Evolutionary conservation across 805 yeast genomes (phyloP), one percentile per base, ranked within the genome.

Genomic region (Pichia exigua): DNA sequence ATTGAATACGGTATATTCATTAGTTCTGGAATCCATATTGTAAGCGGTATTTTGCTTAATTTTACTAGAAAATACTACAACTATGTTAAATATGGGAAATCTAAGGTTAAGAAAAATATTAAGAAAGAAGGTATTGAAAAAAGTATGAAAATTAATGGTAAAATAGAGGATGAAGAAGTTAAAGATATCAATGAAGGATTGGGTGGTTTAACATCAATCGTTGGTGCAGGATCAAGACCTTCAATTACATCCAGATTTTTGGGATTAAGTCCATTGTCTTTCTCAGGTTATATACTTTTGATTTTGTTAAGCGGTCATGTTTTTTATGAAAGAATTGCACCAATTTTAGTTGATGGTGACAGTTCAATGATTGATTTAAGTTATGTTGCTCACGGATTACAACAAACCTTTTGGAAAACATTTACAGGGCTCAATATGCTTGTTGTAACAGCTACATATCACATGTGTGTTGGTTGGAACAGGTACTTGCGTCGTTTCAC

Each of bases 301-400:
- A 74, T 77, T 0, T 57, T 78, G 9, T 51, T 81, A 1, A 46
- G 56, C 0, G 73, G 65, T 42, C 94, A 86, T 60, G 69, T 70
- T 18, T 52, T 66, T 13, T 73, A 75, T 44, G 71, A 75, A 56
- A 69, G 88, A 49, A 46, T 73, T 4, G 68, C 70, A 0, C 90
- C 92, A 0, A 27, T 71, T n/a, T 18, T 59, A 2, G 68, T 80
- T 1, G 86, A 83, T 52, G 90, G 88, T 0, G 92, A 85, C 63
- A 77, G 84, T 3, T 73, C 83, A 1, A 66, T 76, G 50, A 65
- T 86, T 21, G 74, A 69, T 44, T 65, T 86, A 44, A 75, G 76
- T 10, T 84, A 72, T 58, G 69, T 85, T 11, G 58, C 81, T 0
- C 73, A 75, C 54, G 59, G 70, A 2, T 49, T 76, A 13, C 44